Evolutionary conservation across 345 rosid genomes (phyloP).

Genomic region (Boechera divaricarpa): DNA sequence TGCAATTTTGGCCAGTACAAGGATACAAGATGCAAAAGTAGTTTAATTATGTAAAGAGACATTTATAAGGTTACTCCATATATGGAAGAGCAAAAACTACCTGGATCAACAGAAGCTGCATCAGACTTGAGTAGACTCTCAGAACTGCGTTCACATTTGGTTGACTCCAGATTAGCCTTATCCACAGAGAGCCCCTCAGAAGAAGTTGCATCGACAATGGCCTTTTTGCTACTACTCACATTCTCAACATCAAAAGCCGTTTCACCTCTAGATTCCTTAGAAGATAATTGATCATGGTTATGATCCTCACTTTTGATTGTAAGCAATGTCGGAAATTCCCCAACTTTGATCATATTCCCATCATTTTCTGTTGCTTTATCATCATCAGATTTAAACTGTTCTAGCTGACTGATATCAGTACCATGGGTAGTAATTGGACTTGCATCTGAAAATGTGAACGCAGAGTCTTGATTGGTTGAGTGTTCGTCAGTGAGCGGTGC

Average conservation of each 20-base stretch:
- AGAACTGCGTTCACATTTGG: slow-evolving; percentile 34
- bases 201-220: slow-evolving; percentile 32
- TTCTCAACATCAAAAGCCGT: slow-evolving; percentile 40
- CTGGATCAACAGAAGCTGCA: slow-evolving; percentile 40
- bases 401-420: slow-evolving; percentile 39
- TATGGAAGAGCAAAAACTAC: slow-evolving; percentile 37
- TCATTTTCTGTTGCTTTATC: slow-evolving; percentile 40
- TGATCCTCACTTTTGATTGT: slow-evolving; percentile 42
- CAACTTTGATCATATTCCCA: slow-evolving; percentile 35
- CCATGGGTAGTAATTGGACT: slow-evolving; percentile 42
- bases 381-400: slow-evolving; percentile 47
- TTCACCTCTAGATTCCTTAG: slow-evolving; percentile 41
- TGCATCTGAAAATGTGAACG: slow-evolving; percentile 50
- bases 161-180: slow-evolving; percentile 44
- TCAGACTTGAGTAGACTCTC: slow-evolving; percentile 42
- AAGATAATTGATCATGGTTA: slow-evolving; percentile 47
- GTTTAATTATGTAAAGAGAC: slow-evolving; percentile 40
- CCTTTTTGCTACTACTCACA: slow-evolving; percentile 40
- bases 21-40: slow-evolving; percentile 36
- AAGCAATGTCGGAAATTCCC: slow-evolving; percentile 44
- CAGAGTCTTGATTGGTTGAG: slow-evolving; percentile 42
- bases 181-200: slow-evolving; percentile 34
- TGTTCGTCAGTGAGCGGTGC: slow-evolving; percentile 36
- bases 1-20: slow-evolving; percentile 35
- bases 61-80: slow-evolving; percentile 34